Evolutionary conservation across 345 rosid species (phyloP), one percentile per base, ranked within the genome.

Genomic region (Brassica rapa): DNA sequence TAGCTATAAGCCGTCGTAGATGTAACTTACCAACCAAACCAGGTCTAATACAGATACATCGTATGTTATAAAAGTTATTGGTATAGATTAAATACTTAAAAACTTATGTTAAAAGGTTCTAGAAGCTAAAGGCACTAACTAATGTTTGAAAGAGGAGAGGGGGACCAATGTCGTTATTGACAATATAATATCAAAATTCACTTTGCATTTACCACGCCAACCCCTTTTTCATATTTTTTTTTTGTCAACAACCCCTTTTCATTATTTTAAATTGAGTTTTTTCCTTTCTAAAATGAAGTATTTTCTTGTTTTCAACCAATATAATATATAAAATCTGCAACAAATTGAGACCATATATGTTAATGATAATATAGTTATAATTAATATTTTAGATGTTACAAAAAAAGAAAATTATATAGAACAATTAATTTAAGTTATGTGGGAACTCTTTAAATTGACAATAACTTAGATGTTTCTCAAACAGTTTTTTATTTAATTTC

Each of bases 141-240:
- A 23, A 62, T 15, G 19, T 6, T 62, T 71, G 67, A 72, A 59
- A 60, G 59, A 37, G 10, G 66, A 32, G 68, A 72, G 60, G 6
- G 19, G 21, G 32, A 41, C 62, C 24, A 74, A 55, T 51, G 21
- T 53, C 71, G 43, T 63, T 33, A 8, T 19, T 25, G 15, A 3
- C 51, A 39, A 75, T 41, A 21, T 74, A 14, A 53, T 75, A 12
- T 56, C 51, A 55, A 55, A 55, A 56, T 75, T 64, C 57, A 65
- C 16, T 65, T 75, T 65, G 66, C 39, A 24, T 74, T 74, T 55
- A 74, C 78, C 72, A 8, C 72, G 66, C 78, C 72, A 66, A 53
- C 70, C 14, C 41, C 57, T 41, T 29, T 72, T 43, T 16, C 68
- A 39, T 62, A 19, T 19, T 19, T 19, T 19, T 19, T 19, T 19